Base-by-base conservation (phyloP, 768 basidiomycete species). In the Clavaria fumosa region DNA sequence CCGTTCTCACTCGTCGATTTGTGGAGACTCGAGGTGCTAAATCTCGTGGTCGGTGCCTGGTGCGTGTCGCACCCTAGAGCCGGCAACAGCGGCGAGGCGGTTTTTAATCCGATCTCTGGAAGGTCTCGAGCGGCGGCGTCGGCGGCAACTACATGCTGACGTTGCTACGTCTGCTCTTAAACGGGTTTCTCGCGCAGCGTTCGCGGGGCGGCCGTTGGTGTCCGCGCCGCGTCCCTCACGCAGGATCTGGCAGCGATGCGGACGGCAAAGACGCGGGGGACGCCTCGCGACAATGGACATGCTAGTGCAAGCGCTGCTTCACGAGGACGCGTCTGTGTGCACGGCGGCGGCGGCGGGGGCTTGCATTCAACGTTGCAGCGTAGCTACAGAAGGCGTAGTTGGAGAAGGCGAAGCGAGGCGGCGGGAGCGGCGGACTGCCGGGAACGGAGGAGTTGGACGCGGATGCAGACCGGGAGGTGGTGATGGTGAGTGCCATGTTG, bases 1-100 rank as follows among this genome's bases (percentile, higher is more conserved):
- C 62, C 85, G 21, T 93, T 91, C 60, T 86, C 89, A 0, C 51
- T 90, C 4, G 67, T 76, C 7, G 89, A 93, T 50, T 62, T 90
- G 45, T 83, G 85, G 78, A 66, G 86, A 1, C 63, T 90, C 7
- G 78, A 76, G 0, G 52, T 84, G 12, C 67, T 90, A 15, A 77
- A 85, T 52, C 60, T 66, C 0, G 50, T 63, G 1, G 68, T 75
- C 12, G 65, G 69, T 0, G 50, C 55, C 0, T 81, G 72, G 75
- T 58, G 53, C 24, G 57, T 67, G 4, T 43, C 61, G 2, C 50
- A 52, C 1, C 45, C 53, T 0, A 39, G 56, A 5, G 50, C 23
- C 30, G 19, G 9, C 26, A 39, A 12, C n/a, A n/a, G n/a, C n/a
- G n/a, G n/a, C n/a, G n/a, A n/a, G n/a, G n/a, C n/a, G n/a, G 24